phyloP scores from a whole-genome alignment of 1,284 basidiomycete genomes.

The Pseudozyma sp. region DNA sequence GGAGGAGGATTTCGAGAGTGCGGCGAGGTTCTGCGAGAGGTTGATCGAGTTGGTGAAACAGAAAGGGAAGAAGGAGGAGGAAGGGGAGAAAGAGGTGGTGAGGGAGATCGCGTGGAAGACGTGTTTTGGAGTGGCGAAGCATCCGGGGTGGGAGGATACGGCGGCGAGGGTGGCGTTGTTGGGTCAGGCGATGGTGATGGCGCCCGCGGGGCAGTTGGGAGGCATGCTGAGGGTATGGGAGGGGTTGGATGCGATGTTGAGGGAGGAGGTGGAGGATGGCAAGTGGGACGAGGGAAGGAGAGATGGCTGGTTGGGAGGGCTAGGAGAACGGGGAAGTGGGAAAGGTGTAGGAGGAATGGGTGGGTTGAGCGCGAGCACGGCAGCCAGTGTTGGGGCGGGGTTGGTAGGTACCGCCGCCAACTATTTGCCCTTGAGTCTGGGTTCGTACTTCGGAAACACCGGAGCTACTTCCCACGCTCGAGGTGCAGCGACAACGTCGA shows the following conservation, averaged over 20 bases:
- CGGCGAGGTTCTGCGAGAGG: conserved; percentile 24
- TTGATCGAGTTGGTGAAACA: conserved; percentile 23
- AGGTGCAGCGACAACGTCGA: neutral
- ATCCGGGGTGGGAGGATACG: conserved; percentile 44
- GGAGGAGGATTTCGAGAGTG: conserved; percentile 40
- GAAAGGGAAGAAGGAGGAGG: neutral
- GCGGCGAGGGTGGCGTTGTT: conserved; percentile 29
- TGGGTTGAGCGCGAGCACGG: conserved; percentile 18
- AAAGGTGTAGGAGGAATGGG: neutral
- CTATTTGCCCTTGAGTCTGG: conserved; percentile 19
- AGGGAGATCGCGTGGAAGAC: conserved; percentile 38
- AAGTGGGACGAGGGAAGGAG: conserved; percentile 20
- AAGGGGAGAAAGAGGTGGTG: neutral
- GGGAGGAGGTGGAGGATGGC: conserved; percentile 19
- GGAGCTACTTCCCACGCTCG: neutral
- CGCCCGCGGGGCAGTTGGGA: conserved; percentile 24
- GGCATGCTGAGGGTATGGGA: conserved; percentile 34
- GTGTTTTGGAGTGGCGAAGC: conserved; percentile 39
- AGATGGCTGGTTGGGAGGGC: conserved; percentile 1
- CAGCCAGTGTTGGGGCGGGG: conserved; percentile 21
- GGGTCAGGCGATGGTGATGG: conserved; percentile 30
- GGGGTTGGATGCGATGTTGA: conserved; percentile 23
- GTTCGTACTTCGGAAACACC: conserved; percentile 26
- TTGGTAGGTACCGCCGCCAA: conserved; percentile 37
- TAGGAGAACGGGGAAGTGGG: neutral